Evolutionary conservation across 1,139 yeast species (phyloP).

Genomic region (Pichia sp.): DNA sequence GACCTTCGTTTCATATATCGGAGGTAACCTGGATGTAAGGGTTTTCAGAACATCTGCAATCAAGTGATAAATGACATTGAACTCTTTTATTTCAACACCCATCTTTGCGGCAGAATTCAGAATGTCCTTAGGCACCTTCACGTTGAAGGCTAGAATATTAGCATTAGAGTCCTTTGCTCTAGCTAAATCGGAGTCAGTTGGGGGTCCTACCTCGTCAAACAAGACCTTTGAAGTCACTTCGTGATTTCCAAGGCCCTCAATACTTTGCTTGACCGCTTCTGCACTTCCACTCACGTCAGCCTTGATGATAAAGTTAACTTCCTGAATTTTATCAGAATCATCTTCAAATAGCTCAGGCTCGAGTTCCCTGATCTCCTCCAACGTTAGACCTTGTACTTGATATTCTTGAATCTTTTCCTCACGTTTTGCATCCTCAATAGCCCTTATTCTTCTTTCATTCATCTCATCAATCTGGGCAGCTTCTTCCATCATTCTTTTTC

Average conservation of each 20-base stretch:
- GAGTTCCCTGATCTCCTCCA: constrained; percentile 31
- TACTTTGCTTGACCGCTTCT: constrained; percentile 61
- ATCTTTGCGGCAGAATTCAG: constrained; percentile 50
- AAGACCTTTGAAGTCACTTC: constrained; percentile 68
- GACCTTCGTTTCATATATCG: constrained; percentile 61
- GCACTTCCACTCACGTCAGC: constrained; percentile 81
- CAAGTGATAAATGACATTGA: constrained; percentile 79
- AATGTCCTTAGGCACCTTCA: constrained; percentile 61
- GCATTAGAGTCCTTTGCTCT: constrained; percentile 76
- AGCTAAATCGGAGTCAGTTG: constrained; percentile 76
- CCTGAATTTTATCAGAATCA: constrained; percentile 26
- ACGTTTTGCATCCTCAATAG: constrained; percentile 40
- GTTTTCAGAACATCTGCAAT: constrained; percentile 75
- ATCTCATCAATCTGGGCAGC: constrained; percentile 62
- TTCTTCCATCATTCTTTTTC: constrained; percentile 54
- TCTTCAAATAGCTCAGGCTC: constrained; percentile 27
- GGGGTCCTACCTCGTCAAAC: constrained; percentile 74
- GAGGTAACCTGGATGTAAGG: constrained; percentile 55
- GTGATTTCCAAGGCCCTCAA: constrained; percentile 75
- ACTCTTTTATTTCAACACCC: constrained; percentile 56
- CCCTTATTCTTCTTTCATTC: constrained; percentile 49
- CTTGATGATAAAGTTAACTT: constrained; percentile 64
- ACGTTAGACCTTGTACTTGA: constrained; percentile 49
- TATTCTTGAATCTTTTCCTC: constrained; percentile 49
- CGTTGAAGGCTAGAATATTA: constrained; percentile 69